Evolutionary conservation across 345 rosid genomes (phyloP), one percentile per base, ranked within the genome.

Genomic region (Chamaenerion angustifolium): DNA sequence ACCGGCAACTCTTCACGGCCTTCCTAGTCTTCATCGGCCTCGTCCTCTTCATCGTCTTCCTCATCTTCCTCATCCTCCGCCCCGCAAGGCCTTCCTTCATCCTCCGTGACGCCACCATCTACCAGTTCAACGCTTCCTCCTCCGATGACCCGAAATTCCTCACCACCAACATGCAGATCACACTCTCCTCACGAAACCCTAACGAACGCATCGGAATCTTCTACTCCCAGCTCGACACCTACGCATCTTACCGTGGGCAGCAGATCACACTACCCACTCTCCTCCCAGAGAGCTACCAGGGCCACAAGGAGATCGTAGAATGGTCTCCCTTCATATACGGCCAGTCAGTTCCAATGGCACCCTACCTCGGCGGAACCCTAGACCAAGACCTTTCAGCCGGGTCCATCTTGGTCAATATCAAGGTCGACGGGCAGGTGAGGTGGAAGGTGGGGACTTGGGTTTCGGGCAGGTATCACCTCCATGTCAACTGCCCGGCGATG

Each of bases 391-490:
- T 64, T 48, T 62, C 43, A 41, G 70, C 83, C 2, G 97, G 89
- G 31, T 54, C 57, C 56, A 60, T 85, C 45, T 61, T 89, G 42
- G 15, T 85, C 14, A 63, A 74, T 21, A 46, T 89, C 40, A 82
- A 74, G 69, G 59, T 78, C 18, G 68, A 72, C 0, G 95, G 94
- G 16, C 57, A 44, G 17, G 51, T 82, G 40, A 78, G 58, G 60
- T 89, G 85, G 87, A 85, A 75, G 50, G 87, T 85, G 6, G 97
- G 97, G 2, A 62, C 94, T 5, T 83, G 83, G 85, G 51, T 79
- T 23, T 83, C 95, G 0, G 80, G 92, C 2, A 56, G 51, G 56
- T 89, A 89, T 58, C 80, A 55, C 2, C 40, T 90, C 47, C 66
- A 61, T 3, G 84, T 63, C 4, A 81, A 65, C 21, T 85, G 98